Conservation (phyloP, 1,139 yeast species). For the Kurtzmaniella quercitrusa region DNA sequence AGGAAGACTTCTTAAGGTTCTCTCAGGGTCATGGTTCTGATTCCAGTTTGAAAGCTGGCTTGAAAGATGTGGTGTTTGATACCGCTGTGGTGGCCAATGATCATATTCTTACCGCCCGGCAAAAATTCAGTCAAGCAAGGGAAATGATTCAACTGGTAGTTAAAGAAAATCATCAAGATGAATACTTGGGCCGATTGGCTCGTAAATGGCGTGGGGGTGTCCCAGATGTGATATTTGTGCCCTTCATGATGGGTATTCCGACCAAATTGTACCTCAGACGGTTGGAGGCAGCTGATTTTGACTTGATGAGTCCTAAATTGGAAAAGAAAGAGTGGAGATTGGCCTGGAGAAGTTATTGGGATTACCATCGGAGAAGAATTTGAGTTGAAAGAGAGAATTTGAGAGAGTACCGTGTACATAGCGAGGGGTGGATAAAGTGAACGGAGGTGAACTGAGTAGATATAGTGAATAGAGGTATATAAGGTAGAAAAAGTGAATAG, state of each 20-base stretch:
- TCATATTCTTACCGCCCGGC: constrained; percentile 66
- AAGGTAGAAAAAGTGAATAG: too few species aligned
- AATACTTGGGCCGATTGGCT: constrained; percentile 26
- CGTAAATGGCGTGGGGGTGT: constrained; percentile 42
- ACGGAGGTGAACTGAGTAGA: too few species aligned
- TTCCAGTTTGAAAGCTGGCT: constrained; percentile 27
- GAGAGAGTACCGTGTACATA: too few species aligned
- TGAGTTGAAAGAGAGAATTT: too few species aligned
- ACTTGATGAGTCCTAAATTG: constrained; percentile 47
- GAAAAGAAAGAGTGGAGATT: constrained; percentile 65
- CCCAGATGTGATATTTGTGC: constrained; percentile 67
- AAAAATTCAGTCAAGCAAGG: constrained; percentile 40
- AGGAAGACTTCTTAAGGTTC: constrained; percentile 56
- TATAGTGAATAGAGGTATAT: too few species aligned
- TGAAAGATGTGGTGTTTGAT: constrained; percentile 63
- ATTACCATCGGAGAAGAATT: constrained; percentile 42
- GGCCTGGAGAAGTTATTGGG: constrained; percentile 61
- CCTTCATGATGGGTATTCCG: constrained; percentile 66
- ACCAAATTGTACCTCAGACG: constrained; percentile 56
- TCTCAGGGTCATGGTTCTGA: constrained; percentile 39
- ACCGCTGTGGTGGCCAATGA: constrained; percentile 77
- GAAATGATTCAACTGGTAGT: constrained; percentile 28
- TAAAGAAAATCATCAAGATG: constrained; percentile 19
- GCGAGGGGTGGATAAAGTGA: too few species aligned
- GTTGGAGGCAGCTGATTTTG: constrained; percentile 63